Evolutionary conservation across 192 early-diverging fungal genomes (phyloP), one percentile per base, ranked within the genome.

Genomic region (Backusella tarrabulga): DNA sequence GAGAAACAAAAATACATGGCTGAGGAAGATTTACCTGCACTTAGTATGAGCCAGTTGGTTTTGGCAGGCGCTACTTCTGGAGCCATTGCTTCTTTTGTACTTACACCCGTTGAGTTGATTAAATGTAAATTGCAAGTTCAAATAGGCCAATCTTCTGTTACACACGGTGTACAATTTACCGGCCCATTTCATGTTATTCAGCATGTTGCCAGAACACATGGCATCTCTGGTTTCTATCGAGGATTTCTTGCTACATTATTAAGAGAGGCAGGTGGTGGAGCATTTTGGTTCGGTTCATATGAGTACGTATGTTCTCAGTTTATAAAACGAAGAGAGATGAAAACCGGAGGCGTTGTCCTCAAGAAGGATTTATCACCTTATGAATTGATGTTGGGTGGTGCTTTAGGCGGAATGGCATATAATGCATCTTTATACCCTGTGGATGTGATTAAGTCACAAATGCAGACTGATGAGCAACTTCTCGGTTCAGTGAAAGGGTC

Each of bases 81-180:
- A 41, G 89, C 93, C 14, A 87, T 93, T 36, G 95, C 95, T 17
- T 95, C 95, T 0, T 84, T 98, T 80, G 88, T 98, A 8, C 87
- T 99, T 9, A 98, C 98, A 6, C 98, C 98, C 1, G 90, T 99
- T 6, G 98, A 99, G 87, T 85, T 99, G 36, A 89, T 99, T 68
- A 99, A 99, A 79, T 99, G 98, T 87, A 94, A 95, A 77, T 84
- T 99, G 76, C 98, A 99, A 85, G 95, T 98, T 0, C 95, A 97
- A 78, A 91, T 93, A 54, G 85, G 84, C 8, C 79, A 79, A 15
- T n/a, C 6, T 29, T 3, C 42, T 21, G 74, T 74, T 21, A 71
- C 46, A 23, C 75, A 83, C 19, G 68, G 77, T 38, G 77, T 82
- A 41, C 78, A 76, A 29, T 79, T 73, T 46, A 41, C 34, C 34